A percentile compares a stretch with the other conserved stretches of the same genome.
phyloP scores from a whole-genome alignment of 805 yeast genomes.

The Phaffomyces antillensis region DNA sequence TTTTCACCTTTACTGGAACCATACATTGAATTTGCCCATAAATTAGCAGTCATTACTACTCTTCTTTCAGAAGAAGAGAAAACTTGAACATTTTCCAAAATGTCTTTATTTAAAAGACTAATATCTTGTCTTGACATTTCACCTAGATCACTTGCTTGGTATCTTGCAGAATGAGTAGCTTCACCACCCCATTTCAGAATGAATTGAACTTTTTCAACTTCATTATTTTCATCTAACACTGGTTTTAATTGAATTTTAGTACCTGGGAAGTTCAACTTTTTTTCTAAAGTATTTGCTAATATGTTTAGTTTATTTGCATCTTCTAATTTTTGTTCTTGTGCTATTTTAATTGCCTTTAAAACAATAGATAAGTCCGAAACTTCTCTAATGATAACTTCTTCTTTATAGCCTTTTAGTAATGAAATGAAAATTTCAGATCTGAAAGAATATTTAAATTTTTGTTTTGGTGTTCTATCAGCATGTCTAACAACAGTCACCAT shows the following conservation, averaged over 20 bases:
- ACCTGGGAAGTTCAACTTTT: slow-evolving; percentile 87
- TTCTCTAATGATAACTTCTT: slow-evolving; percentile 91
- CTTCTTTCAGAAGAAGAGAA: slow-evolving; percentile 92
- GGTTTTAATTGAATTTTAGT: slow-evolving; percentile 96
- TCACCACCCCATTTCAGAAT: slow-evolving; percentile 99
- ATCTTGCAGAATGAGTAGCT: slow-evolving; percentile 94
- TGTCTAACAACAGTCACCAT: slow-evolving; percentile 87
- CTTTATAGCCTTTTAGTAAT: slow-evolving; percentile 85
- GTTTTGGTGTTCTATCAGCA: slow-evolving; percentile 98
- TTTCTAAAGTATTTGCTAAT: slow-evolving; percentile 75
- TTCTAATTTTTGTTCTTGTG: slow-evolving; percentile 73
- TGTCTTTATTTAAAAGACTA: slow-evolving; percentile 74
- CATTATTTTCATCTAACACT: slow-evolving; percentile 54
- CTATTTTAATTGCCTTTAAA: slow-evolving; percentile 73
- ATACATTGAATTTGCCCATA: slow-evolving; percentile 66
- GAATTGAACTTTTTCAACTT: slow-evolving; percentile 91
- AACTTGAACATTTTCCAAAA: slow-evolving; percentile 77
- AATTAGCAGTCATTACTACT: slow-evolving; percentile 85
- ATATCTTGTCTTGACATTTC: slow-evolving; percentile 93
- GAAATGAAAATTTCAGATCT: slow-evolving; percentile 81
- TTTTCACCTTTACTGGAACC: slow-evolving; percentile 68
- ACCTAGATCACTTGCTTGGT: slow-evolving; percentile 92
- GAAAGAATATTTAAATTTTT: slow-evolving; percentile 93
- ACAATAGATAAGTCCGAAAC: slow-evolving; percentile 82
- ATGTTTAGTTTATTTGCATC: slow-evolving; percentile 72